phyloP scores from a whole-genome alignment of 345 rosid genomes.

The Eucalyptus sideroxylon region DNA sequence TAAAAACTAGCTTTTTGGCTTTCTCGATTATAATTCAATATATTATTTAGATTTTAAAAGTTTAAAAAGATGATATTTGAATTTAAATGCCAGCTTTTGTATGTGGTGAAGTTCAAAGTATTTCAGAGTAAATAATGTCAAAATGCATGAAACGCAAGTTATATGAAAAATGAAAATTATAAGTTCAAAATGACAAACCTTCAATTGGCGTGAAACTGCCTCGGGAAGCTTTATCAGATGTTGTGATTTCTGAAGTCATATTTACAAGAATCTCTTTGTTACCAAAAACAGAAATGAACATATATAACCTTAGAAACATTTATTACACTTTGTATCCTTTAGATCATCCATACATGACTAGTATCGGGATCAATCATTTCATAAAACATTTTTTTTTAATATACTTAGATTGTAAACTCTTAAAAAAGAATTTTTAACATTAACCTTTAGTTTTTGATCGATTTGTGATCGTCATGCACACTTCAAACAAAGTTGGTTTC shows the following conservation, averaged over 20 bases:
- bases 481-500: neutral
- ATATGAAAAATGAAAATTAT: neutral
- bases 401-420: neutral
- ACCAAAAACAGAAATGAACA: neutral
- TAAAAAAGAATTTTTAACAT: neutral
- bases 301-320: neutral
- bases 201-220: neutral
- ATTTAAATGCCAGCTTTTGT: neutral
- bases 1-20: neutral
- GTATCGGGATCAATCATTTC: neutral
- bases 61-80: accelerated
- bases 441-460: neutral
- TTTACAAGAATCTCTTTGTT: accelerated
- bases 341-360: neutral
- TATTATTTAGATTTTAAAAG: neutral
- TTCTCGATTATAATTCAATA: neutral
- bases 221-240: neutral
- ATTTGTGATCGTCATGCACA: neutral
- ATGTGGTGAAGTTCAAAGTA: accelerated
- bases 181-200: neutral
- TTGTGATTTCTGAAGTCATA: neutral
- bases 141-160: neutral
- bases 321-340: neutral
- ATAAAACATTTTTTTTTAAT: neutral
- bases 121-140: neutral